Evolutionary conservation across 768 basidiomycete species (phyloP).

Genomic region (Serpula lacrymans): DNA sequence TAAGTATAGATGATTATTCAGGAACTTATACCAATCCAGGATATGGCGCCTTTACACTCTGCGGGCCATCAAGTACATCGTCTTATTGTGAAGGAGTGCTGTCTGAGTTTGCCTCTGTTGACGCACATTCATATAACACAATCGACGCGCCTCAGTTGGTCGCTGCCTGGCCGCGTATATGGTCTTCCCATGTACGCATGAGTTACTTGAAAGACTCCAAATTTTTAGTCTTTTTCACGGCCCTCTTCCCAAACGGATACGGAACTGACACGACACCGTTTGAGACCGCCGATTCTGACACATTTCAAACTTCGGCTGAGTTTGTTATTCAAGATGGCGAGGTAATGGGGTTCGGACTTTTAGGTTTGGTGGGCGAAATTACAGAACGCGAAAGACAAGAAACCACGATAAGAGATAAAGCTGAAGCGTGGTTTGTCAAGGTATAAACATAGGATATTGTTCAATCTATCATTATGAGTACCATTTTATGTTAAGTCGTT

Average conservation of each 20-base stretch:
- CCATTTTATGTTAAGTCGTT: too few relatives aligned
- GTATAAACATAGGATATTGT: too few relatives aligned
- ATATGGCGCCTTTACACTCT: slow-evolving; percentile 37
- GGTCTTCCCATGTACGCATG: slow-evolving; percentile 37
- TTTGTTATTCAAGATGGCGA: slow-evolving; percentile 23
- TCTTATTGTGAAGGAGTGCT: slow-evolving; percentile 20
- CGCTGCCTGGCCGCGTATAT: slow-evolving; percentile 30
- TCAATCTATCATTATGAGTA: too few relatives aligned
- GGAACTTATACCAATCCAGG: slow-evolving; percentile 37
- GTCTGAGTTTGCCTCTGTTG: slow-evolving; percentile 24
- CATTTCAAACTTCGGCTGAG: slow-evolving; percentile 7
- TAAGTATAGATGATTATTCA: slow-evolving; percentile 27
- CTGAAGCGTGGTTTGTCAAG: slow-evolving; percentile 31
- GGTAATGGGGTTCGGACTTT: slow-evolving; percentile 28
- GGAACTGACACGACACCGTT: slow-evolving; percentile 34
- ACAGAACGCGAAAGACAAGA: slow-evolving; percentile 19
- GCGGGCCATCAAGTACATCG: slow-evolving; percentile 22
- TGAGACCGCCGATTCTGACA: slow-evolving; percentile 11
- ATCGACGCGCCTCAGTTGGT: slow-evolving; percentile 17
- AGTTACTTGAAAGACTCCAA: slow-evolving; percentile 11
- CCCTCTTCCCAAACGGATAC: slow-evolving; percentile 35
- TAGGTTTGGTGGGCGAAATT: slow-evolving; percentile 10
- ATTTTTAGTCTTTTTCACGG: slow-evolving; percentile 20
- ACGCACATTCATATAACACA: slow-evolving; percentile 8
- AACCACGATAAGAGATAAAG: slow-evolving; percentile 18